Percentiles rank a stretch among this genome's conserved stretches.
These are phyloP conservation scores for Vicia faba DNA, from an alignment of 306 rosid genomes.

Conservation along the genomic window DNA sequence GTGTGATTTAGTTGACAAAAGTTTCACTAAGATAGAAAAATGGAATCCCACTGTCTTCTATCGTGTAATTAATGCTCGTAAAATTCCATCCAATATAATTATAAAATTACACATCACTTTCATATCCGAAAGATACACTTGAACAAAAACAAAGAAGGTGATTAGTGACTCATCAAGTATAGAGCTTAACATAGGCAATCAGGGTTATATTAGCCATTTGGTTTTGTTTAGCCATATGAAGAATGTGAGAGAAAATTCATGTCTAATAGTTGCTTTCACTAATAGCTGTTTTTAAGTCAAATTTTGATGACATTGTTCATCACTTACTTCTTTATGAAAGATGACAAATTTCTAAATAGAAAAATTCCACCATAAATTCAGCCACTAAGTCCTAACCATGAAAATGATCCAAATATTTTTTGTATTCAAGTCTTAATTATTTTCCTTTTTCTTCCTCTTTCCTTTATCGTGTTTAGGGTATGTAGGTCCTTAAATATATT, in stretches of 20 bases:
- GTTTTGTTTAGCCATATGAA: slow-evolving; percentile 45
- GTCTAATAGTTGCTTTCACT: slow-evolving; percentile 54
- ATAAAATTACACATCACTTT: slow-evolving; percentile 41
- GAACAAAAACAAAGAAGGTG: slow-evolving; percentile 40
- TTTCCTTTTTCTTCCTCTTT: slow-evolving; percentile 13
- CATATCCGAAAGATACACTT: slow-evolving; percentile 47
- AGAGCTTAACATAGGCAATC: slow-evolving; percentile 59
- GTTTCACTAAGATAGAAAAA: neutral
- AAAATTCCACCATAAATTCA: slow-evolving; percentile 36
- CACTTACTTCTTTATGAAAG: slow-evolving; percentile 42
- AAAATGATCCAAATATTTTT: slow-evolving; percentile 38
- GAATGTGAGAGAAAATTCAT: slow-evolving; percentile 48
- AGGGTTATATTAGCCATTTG: slow-evolving; percentile 35
- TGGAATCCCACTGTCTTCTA: slow-evolving; percentile 22
- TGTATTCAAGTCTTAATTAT: slow-evolving; percentile 28
- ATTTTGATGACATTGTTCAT: slow-evolving; percentile 42
- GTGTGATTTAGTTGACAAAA: slow-evolving; percentile 37
- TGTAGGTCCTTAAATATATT: slow-evolving; percentile 32
- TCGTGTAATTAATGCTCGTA: slow-evolving; percentile 24
- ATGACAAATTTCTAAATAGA: slow-evolving; percentile 37
- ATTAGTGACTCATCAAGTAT: slow-evolving; percentile 39
- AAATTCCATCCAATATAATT: slow-evolving; percentile 38
- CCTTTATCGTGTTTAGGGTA: slow-evolving; percentile 12
- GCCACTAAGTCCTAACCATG: slow-evolving; percentile 32
- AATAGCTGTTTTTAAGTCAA: slow-evolving; percentile 49